These are phyloP conservation scores for Elsinoe necatrix DNA, from an alignment of 2,329 filamentous ascomycete species.

Conservation along the genomic window DNA sequence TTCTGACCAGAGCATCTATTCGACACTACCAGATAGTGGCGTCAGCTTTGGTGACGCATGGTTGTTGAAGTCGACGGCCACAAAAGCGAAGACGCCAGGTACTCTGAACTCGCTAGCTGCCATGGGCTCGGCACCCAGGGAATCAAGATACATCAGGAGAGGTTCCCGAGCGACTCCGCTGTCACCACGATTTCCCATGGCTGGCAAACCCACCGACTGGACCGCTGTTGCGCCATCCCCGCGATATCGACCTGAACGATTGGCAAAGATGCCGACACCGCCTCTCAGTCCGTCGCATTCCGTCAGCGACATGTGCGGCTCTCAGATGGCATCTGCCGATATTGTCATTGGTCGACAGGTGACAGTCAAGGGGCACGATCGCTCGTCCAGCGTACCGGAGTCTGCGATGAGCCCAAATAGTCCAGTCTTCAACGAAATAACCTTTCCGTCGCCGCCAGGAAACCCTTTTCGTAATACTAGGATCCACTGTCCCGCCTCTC, in stretches of 20 bases:
- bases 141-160: neutral
- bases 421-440: neutral
- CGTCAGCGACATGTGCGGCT: neutral
- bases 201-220: neutral
- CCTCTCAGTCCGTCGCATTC: slow-evolving; percentile 9
- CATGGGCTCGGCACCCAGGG: slow-evolving; percentile 8
- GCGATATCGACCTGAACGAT: slow-evolving; percentile 6
- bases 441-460: neutral
- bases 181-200: neutral
- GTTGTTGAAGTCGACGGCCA: neutral
- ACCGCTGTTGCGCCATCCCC: neutral
- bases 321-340: slow-evolving; percentile 2
- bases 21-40: neutral
- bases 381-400: slow-evolving; percentile 5
- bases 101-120: slow-evolving; percentile 9
- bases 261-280: slow-evolving; percentile 13
- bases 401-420: slow-evolving; percentile 8
- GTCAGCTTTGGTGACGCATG: neutral
- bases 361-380: slow-evolving; percentile 9
- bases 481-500: neutral
- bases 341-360: slow-evolving; percentile 14
- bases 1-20: slow-evolving; percentile 1
- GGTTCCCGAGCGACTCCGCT: neutral
- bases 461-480: neutral
- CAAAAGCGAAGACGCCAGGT: neutral